Conservation (phyloP, 1,139 yeast genomes). For the Candida sanyaensis region DNA sequence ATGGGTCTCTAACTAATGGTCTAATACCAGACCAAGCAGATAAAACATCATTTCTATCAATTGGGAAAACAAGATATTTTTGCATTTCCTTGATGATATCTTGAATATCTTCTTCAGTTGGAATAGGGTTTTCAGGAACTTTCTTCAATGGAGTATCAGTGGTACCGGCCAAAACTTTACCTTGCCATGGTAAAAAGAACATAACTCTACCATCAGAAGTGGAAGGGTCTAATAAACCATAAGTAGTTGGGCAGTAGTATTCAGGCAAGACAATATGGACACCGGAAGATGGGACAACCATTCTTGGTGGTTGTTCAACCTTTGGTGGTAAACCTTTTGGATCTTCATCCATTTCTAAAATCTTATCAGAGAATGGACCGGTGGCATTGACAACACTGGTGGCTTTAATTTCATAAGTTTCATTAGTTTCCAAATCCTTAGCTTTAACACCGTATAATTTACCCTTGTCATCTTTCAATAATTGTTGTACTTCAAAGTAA, state of each 20-base stretch:
- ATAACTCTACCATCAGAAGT: slow-evolving; percentile 96
- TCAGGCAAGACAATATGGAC: slow-evolving; percentile 93
- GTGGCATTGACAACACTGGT: slow-evolving; percentile 89
- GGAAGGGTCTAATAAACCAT: slow-evolving; percentile 89
- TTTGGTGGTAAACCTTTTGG: slow-evolving; percentile 65
- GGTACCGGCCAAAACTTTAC: slow-evolving; percentile 94
- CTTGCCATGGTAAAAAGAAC: slow-evolving; percentile 98
- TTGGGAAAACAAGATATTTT: slow-evolving; percentile 87
- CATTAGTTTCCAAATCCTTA: slow-evolving; percentile 71
- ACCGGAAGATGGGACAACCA: slow-evolving; percentile 95
- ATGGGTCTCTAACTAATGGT: slow-evolving; percentile 90
- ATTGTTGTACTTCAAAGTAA: slow-evolving; percentile 78
- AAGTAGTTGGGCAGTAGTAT: slow-evolving; percentile 82
- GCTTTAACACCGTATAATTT: slow-evolving; percentile 78
- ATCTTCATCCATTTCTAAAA: slow-evolving; percentile 84
- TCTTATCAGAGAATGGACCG: slow-evolving; percentile 86
- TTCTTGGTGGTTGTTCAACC: slow-evolving; percentile 52
- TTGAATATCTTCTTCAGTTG: slow-evolving; percentile 86
- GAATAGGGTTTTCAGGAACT: slow-evolving; percentile 83
- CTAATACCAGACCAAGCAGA: slow-evolving; percentile 98
- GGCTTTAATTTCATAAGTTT: slow-evolving; percentile 59
- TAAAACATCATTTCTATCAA: slow-evolving; percentile 84
- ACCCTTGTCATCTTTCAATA: slow-evolving; percentile 61
- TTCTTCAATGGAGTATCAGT: slow-evolving; percentile 80
- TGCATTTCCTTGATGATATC: slow-evolving; percentile 87